Conservation (phyloP, 208 protist species). For the Leishmania major region DNA sequence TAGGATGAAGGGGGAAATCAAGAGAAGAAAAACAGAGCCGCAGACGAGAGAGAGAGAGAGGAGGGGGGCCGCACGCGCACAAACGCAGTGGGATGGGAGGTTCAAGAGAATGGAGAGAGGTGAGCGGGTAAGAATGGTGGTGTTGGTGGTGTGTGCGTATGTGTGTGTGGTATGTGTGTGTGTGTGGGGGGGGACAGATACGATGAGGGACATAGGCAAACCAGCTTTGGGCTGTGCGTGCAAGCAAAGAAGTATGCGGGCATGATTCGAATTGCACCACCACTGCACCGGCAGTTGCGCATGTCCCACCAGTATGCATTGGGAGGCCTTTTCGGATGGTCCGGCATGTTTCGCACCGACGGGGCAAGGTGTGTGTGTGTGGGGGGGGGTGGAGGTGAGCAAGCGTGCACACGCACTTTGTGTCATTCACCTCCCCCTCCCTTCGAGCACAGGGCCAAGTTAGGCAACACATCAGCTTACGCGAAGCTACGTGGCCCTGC, state of each 20-base stretch:
- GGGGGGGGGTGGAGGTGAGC: neutral
- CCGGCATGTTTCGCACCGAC: neutral
- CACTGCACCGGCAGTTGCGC: neutral
- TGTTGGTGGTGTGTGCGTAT: too few species aligned
- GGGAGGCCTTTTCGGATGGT: neutral
- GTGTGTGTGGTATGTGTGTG: too few species aligned
- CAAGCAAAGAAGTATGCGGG: neutral
- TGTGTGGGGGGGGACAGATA: too few species aligned
- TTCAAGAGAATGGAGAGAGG: neutral
- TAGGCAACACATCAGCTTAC: neutral
- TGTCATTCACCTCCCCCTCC: neutral
- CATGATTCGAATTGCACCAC: neutral
- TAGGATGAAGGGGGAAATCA: neutral
- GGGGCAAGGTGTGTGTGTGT: neutral
- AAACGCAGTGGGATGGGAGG: neutral
- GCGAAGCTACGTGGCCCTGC: neutral
- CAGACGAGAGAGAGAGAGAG: neutral
- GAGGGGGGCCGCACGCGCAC: neutral
- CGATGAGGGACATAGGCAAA: neutral
- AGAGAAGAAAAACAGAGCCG: slow-evolving; percentile 1
- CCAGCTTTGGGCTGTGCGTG: neutral
- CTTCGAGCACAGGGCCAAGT: neutral
- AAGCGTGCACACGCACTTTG: neutral
- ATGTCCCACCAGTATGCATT: neutral
- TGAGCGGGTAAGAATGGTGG: neutral